Percentiles rank a stretch among this genome's conserved stretches.
These are phyloP conservation scores for Chlorella sp. DNA, from an alignment of 139 green algal genomes.

Conservation along the genomic window DNA sequence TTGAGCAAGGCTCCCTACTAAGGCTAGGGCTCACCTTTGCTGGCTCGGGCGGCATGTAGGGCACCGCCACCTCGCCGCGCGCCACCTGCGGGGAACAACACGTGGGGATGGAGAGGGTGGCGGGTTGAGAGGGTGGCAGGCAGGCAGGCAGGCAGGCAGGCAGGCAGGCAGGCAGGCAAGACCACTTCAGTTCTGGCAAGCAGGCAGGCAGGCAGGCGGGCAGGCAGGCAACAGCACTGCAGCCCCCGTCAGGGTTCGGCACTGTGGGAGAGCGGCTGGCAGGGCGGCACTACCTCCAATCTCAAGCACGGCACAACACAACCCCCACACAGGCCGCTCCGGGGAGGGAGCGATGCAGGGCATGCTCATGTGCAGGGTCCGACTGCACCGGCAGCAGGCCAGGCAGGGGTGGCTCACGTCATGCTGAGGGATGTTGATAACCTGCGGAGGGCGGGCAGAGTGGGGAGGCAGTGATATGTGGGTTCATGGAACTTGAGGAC, in stretches of 20 bases:
- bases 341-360: too few species aligned
- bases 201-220: background rate
- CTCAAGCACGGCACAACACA: too few species aligned
- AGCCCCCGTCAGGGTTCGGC: too few species aligned
- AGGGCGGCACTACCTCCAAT: too few species aligned
- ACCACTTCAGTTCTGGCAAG: too few species aligned
- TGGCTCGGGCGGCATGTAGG: constrained; percentile 33
- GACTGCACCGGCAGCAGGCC: background rate
- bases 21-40: background rate
- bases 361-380: too few species aligned
- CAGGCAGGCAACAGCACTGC: background rate
- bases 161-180: background rate
- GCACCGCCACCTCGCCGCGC: constrained; percentile 27
- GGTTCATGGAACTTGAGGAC: too few species aligned
- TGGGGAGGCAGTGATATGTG: background rate
- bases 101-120: background rate
- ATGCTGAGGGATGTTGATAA: constrained; percentile 35
- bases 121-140: background rate
- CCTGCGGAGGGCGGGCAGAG: background rate
- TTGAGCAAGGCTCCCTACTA: too few species aligned
- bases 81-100: background rate
- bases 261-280: too few species aligned
- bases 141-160: background rate
- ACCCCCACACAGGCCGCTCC: too few species aligned
- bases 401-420: constrained; percentile 2